A percentile compares a stretch with the other conserved stretches of the same genome.
Evolutionary conservation across 345 rosid species (phyloP).

Genomic region (Capsella bursapastoris): DNA sequence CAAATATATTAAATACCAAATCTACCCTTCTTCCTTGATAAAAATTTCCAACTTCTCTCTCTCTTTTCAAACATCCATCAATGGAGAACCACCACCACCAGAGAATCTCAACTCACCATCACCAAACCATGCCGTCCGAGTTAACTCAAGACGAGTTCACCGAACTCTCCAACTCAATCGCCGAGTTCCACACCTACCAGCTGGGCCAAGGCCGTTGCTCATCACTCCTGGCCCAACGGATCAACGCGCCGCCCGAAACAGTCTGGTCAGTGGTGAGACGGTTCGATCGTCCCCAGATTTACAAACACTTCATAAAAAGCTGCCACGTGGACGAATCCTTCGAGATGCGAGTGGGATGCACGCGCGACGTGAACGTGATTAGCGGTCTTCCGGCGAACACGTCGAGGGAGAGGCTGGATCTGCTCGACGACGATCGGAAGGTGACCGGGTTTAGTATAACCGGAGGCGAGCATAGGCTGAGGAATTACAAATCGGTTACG

Average conservation of each 20-base stretch:
- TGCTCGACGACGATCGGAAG: constrained; percentile 62
- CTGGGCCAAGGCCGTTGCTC: constrained; percentile 61
- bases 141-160: constrained; percentile 55
- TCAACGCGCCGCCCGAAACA: constrained; percentile 55
- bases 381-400: constrained; percentile 81
- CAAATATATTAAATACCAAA: constrained; percentile 12
- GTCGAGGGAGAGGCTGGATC: constrained; percentile 74
- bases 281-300: constrained; percentile 73
- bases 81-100: constrained; percentile 13
- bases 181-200: constrained; percentile 69
- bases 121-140: constrained; percentile 59
- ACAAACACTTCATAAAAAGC: constrained; percentile 82
- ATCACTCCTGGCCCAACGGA: constrained; percentile 61
- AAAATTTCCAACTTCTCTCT: too few relatives aligned
- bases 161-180: constrained; percentile 47
- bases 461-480: constrained; percentile 82
- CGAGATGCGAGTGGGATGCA: constrained; percentile 60
- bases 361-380: constrained; percentile 69
- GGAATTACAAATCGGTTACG: constrained; percentile 81
- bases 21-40: constrained; percentile 14
- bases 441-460: constrained; percentile 70
- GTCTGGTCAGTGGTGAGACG: constrained; percentile 75
- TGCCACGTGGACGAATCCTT: constrained; percentile 54
- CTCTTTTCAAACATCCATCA: constrained; percentile 6
- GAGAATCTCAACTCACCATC: constrained; percentile 46